Conservation (phyloP, 192 early-diverging fungal genomes). For the Geosiphon pyriformis region DNA sequence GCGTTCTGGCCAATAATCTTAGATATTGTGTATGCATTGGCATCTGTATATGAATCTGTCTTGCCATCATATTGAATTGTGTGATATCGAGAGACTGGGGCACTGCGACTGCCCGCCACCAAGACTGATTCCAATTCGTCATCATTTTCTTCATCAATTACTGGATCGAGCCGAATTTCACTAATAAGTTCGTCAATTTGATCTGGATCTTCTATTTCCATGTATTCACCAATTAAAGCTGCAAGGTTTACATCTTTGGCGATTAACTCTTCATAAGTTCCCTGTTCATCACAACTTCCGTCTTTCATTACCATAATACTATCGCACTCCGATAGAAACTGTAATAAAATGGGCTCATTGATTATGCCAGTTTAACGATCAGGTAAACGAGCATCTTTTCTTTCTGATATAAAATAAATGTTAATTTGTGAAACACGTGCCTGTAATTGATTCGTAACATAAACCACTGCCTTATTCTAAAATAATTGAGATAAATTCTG, state of each 20-base stretch:
- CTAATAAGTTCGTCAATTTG: constrained; percentile 40
- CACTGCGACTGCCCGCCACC: not conserved
- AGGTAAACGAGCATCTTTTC: not conserved
- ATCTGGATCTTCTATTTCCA: constrained; percentile 54
- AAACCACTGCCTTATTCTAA: constrained; percentile 55
- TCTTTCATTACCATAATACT: constrained; percentile 55
- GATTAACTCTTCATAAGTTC: constrained; percentile 56
- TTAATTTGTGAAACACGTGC: no score
- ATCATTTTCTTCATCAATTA: constrained; percentile 32
- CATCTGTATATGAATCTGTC: constrained; percentile 23
- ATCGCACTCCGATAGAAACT: constrained; percentile 53
- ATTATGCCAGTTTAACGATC: not conserved
- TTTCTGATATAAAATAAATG: no score
- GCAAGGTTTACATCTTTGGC: constrained; percentile 59
- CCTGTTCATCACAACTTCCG: constrained; percentile 47
- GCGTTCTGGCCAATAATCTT: constrained; percentile 50
- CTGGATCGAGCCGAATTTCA: constrained; percentile 34
- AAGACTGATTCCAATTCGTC: constrained; percentile 27
- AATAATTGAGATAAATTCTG: not conserved
- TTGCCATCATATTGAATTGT: constrained; percentile 17
- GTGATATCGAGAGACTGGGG: not conserved
- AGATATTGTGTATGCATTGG: constrained; percentile 43
- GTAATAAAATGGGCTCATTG: not conserved
- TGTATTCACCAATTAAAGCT: constrained; percentile 54
- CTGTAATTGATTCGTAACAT: constrained; percentile 64